Evolutionary conservation across 441 rosid genomes (phyloP).

Genomic region (Mallotus repandus): DNA sequence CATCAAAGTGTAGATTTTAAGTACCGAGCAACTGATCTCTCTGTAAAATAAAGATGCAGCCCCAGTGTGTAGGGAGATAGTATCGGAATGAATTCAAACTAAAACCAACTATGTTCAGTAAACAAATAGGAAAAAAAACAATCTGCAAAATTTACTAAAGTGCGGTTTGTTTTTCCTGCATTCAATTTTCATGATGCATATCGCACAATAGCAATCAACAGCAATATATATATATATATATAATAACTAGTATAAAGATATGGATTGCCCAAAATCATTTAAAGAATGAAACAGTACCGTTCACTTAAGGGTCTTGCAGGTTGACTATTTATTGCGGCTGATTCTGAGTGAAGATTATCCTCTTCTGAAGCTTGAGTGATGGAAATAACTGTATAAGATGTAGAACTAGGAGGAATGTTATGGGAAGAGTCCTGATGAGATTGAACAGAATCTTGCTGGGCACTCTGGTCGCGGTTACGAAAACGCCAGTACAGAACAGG

Average conservation of each 20-base stretch:
- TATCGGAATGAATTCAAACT: not conserved
- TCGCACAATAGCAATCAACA: not conserved
- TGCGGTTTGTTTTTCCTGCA: not conserved
- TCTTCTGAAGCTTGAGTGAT: slow-evolving; percentile 59
- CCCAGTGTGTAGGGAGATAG: not conserved
- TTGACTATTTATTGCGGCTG: slow-evolving; percentile 37
- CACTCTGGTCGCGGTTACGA: slow-evolving; percentile 51
- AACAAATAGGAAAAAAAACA: not conserved
- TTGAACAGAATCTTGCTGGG: slow-evolving; percentile 57
- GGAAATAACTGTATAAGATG: slow-evolving; percentile 63
- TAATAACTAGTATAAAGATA: not conserved
- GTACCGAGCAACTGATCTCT: not conserved
- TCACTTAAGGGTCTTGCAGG: slow-evolving; percentile 42
- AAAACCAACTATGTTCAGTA: not conserved
- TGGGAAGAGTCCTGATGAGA: slow-evolving; percentile 51
- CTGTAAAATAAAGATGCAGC: not conserved
- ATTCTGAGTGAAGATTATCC: slow-evolving; percentile 35
- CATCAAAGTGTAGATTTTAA: too few species aligned
- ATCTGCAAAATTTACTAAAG: not conserved
- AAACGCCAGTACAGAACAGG: slow-evolving; percentile 95
- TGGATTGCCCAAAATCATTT: not conserved
- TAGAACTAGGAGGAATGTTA: slow-evolving; percentile 40
- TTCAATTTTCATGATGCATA: not conserved
- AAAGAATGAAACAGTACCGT: slow-evolving; percentile 39
- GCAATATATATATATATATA: too few species aligned